Conservation (phyloP, 441 rosid genomes). For the Syzygium malaccense region DNA sequence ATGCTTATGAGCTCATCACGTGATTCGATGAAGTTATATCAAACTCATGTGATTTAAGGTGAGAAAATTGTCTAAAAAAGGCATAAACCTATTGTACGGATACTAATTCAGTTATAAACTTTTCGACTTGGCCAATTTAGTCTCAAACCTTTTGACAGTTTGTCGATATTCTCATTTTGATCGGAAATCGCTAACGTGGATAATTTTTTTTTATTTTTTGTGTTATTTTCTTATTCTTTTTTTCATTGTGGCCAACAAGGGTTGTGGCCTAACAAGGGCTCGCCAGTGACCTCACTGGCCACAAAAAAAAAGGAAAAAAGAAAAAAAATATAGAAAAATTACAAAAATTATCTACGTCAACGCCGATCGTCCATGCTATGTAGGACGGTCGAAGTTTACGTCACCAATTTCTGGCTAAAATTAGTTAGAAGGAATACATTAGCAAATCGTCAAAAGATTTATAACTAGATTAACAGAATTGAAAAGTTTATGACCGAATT, state of each 20-base stretch:
- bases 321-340: background rate
- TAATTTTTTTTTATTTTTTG: background rate
- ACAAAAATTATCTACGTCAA: background rate
- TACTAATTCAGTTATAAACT: rapidly evolving
- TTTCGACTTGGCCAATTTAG: rapidly evolving
- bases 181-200: rapidly evolving
- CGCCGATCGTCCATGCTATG: rapidly evolving
- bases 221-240: background rate
- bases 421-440: rapidly evolving
- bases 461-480: rapidly evolving
- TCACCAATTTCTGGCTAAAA: rapidly evolving
- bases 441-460: too few relatives aligned
- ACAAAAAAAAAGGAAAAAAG: background rate
- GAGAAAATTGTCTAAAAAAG: too few relatives aligned
- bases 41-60: background rate
- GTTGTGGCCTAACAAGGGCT: too few relatives aligned
- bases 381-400: rapidly evolving
- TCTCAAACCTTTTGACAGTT: background rate
- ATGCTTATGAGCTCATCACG: background rate
- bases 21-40: too few relatives aligned
- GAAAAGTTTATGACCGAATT: rapidly evolving
- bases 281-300: too few relatives aligned
- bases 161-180: background rate
- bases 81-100: rapidly evolving
- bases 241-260: background rate